phyloP scores from a whole-genome alignment of 805 yeast genomes.

The Suhomyces xylopsoci region DNA sequence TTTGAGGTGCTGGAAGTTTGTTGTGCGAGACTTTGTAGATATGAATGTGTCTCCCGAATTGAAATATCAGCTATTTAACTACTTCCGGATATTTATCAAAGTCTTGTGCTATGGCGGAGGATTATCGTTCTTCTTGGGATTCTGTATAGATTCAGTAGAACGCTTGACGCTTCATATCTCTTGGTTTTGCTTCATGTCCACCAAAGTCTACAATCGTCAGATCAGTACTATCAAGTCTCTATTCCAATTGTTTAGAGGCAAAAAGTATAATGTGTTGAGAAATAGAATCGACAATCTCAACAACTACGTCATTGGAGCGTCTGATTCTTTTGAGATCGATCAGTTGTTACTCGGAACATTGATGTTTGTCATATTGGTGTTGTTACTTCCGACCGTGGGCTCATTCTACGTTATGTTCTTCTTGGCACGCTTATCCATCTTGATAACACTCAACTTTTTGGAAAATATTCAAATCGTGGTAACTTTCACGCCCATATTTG shows the following conservation, averaged over 20 bases:
- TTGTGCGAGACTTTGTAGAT: conserved; percentile 9
- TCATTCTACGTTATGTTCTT: conserved; percentile 82
- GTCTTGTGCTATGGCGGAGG: conserved; percentile 47
- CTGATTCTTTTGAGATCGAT: conserved; percentile 64
- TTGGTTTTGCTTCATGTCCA: conserved; percentile 74
- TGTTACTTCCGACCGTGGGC: conserved; percentile 80
- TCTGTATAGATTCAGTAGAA: conserved; percentile 61
- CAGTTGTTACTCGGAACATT: conserved; percentile 87
- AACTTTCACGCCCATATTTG: conserved; percentile 87
- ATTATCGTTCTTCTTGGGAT: conserved; percentile 64
- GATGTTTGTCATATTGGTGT: conserved; percentile 72
- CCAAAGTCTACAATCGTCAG: conserved; percentile 78
- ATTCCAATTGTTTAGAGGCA: conserved; percentile 84
- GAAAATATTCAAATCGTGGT: conserved; percentile 62
- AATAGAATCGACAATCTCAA: conserved; percentile 81
- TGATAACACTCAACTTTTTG: conserved; percentile 47
- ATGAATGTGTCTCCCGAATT: background rate
- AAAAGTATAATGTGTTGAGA: conserved; percentile 78
- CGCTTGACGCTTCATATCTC: conserved; percentile 67
- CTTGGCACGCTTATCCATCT: conserved; percentile 48
- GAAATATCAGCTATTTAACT: background rate
- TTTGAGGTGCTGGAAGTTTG: conserved; percentile 57
- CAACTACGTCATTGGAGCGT: conserved; percentile 21
- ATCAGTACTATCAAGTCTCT: conserved; percentile 64
- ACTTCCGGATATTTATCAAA: conserved; percentile 10